phyloP scores from a whole-genome alignment of 2,329 filamentous ascomycete genomes.

The Fusarium globosum region DNA sequence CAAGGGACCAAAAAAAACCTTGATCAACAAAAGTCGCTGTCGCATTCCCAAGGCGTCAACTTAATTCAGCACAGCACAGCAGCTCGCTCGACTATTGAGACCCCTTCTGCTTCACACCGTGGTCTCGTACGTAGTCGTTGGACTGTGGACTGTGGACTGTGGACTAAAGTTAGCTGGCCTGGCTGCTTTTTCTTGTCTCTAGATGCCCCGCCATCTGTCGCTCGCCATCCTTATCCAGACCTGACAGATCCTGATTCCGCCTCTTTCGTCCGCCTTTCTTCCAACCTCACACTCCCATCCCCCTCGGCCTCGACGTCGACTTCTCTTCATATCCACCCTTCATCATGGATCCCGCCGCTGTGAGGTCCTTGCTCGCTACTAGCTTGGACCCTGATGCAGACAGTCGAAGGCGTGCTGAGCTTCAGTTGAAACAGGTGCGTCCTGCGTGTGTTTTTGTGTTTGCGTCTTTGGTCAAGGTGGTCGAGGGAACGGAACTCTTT shows the following conservation, averaged over 20 bases:
- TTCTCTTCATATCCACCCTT: conserved; percentile 32
- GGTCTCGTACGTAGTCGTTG: conserved; percentile 18
- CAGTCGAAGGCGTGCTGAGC: conserved; percentile 79
- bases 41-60: conserved; percentile 15
- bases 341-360: conserved; percentile 77
- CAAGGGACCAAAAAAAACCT: neutral
- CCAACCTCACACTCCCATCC: conserved; percentile 38
- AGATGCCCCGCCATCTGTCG: conserved; percentile 47
- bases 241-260: conserved; percentile 47
- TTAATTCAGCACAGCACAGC: conserved; percentile 1
- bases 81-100: conserved; percentile 9
- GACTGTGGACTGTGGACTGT: conserved; percentile 38
- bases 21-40: conserved; percentile 11
- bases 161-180: conserved; percentile 20
- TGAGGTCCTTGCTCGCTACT: conserved; percentile 81
- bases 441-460: neutral
- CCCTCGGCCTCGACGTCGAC: conserved; percentile 43
- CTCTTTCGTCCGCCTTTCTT: conserved; percentile 36
- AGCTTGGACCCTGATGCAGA: conserved; percentile 81
- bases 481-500: conserved; percentile 12
- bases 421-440: conserved; percentile 83
- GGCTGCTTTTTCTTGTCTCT: conserved; percentile 39
- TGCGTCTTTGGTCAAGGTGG: conserved; percentile 18
- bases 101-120: conserved; percentile 17
- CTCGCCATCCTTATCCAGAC: conserved; percentile 44